A percentile compares a stretch with the other conserved stretches of the same genome.
Evolutionary conservation across 768 basidiomycete species (phyloP).

Genomic region (Rhizopogon roseolus): DNA sequence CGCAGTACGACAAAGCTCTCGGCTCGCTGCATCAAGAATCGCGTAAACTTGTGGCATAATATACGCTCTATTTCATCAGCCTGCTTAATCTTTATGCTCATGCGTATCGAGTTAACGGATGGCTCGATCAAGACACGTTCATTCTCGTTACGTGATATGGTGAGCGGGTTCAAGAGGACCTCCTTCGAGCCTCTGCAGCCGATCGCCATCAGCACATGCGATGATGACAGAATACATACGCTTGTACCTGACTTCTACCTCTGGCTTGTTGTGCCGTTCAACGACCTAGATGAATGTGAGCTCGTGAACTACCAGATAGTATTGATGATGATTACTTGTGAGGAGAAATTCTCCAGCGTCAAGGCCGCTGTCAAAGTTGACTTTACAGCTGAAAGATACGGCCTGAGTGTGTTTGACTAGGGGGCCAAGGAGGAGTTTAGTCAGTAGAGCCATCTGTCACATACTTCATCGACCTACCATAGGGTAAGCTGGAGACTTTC

Average conservation of each 20-base stretch:
- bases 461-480: slow-evolving; percentile 46
- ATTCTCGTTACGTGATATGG: slow-evolving; percentile 95
- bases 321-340: slow-evolving; percentile 57
- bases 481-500: slow-evolving; percentile 15
- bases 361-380: slow-evolving; percentile 97
- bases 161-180: slow-evolving; percentile 88
- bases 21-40: slow-evolving; percentile 98
- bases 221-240: neutral
- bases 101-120: slow-evolving; percentile 92
- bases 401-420: slow-evolving; percentile 92
- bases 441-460: neutral
- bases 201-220: slow-evolving; percentile 3
- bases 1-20: slow-evolving; percentile 96
- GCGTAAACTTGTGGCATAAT: slow-evolving; percentile 95
- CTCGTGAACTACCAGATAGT: slow-evolving; percentile 12
- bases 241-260: slow-evolving; percentile 81
- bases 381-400: slow-evolving; percentile 93
- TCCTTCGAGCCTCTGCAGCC: slow-evolving; percentile 78
- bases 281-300: slow-evolving; percentile 59
- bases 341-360: slow-evolving; percentile 96
- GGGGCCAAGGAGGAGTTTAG: slow-evolving; percentile 7
- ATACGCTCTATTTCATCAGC: slow-evolving; percentile 98
- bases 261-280: slow-evolving; percentile 96
- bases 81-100: slow-evolving; percentile 98
- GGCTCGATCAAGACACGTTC: slow-evolving; percentile 97